Conservation (phyloP, 805 yeast species). For the Saturnispora kantuleensis region DNA sequence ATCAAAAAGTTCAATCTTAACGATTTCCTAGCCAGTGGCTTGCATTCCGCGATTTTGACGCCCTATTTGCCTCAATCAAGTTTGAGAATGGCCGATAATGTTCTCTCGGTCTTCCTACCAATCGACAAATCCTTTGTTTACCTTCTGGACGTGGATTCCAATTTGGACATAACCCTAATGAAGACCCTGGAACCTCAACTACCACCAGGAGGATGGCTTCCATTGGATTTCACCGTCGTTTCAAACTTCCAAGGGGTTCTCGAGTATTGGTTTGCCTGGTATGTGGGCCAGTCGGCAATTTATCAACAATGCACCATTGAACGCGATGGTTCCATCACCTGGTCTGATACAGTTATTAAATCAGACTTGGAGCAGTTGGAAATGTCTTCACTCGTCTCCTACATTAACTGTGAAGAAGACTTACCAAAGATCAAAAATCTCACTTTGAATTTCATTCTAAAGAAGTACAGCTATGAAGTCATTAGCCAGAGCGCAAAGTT, state of each 20-base stretch:
- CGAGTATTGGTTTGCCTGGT: slow-evolving; percentile 20
- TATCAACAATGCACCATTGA: slow-evolving; percentile 16
- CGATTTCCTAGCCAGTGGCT: slow-evolving; percentile 16
- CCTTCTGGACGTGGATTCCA: slow-evolving; percentile 12
- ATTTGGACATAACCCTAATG: slow-evolving; percentile 7
- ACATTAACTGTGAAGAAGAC: too few species aligned
- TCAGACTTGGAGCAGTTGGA: slow-evolving; percentile 5
- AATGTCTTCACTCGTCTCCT: neutral
- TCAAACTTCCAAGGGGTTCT: slow-evolving; percentile 1
- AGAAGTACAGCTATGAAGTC: too few species aligned
- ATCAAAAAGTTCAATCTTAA: slow-evolving; percentile 17
- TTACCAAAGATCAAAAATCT: too few species aligned
- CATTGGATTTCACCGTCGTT: slow-evolving; percentile 16
- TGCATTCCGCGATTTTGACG: slow-evolving; percentile 15
- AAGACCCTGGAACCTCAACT: slow-evolving; percentile 13
- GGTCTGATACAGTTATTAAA: slow-evolving; percentile 13
- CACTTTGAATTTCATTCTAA: too few species aligned
- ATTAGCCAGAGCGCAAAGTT: too few species aligned
- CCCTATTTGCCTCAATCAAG: slow-evolving; percentile 15
- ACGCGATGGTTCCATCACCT: slow-evolving; percentile 7
- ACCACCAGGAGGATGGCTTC: slow-evolving; percentile 18
- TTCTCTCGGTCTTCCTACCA: slow-evolving; percentile 20
- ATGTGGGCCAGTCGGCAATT: slow-evolving; percentile 15
- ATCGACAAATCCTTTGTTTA: slow-evolving; percentile 19
- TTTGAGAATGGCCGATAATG: slow-evolving; percentile 10